Evolutionary conservation across 371 early-diverging fungal genomes (phyloP), one percentile per base, ranked within the genome.

Genomic region (Mortierella sp.): DNA sequence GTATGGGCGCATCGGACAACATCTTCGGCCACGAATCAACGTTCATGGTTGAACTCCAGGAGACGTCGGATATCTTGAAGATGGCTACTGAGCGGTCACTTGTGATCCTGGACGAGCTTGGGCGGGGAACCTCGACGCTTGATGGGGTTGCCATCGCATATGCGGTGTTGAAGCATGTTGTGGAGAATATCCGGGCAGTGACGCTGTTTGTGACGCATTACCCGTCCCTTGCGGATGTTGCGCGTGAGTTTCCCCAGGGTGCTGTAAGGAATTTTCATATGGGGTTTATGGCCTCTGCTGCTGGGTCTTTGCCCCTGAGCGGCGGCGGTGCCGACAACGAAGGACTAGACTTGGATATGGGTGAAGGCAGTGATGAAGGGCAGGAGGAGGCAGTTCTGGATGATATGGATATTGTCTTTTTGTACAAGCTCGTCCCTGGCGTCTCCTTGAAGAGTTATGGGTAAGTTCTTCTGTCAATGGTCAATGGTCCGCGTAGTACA

Each of bases 21-120:
- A 82, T 90, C 55, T 87, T 88, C 60, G 92, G 92, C 35, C 94
- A 98, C 49, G 95, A 97, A 77, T 98, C 98, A 11, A 99, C 99
- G 0, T 99, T 99, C 87, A 98, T 99, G 98, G 96, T 98, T 8
- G 99, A 99, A 89, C 98, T 99, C 98, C 89, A 90, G 29, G 99
- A 99, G 88, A 96, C 98, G 0, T 96, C 98, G 0, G 92, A 93
- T n/a, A 99, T 99, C 54, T 89, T 98, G 48, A 90, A 91, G 51
- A 91, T 94, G 79, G 98, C 98, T 6, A 96, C 97, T 0, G 60
- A 88, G 5, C 86, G 90, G 14, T 97, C 98, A 24, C 89, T 99
- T 54, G 95, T 98, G 29, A 97, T 99, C 72, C 95, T 99, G 91
- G 99, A 99, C 84, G 99, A 99, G 88, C 94, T 99, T 8, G 99